phyloP scores from a whole-genome alignment of 1,284 basidiomycete species.

The Cryptococcus sp. region DNA sequence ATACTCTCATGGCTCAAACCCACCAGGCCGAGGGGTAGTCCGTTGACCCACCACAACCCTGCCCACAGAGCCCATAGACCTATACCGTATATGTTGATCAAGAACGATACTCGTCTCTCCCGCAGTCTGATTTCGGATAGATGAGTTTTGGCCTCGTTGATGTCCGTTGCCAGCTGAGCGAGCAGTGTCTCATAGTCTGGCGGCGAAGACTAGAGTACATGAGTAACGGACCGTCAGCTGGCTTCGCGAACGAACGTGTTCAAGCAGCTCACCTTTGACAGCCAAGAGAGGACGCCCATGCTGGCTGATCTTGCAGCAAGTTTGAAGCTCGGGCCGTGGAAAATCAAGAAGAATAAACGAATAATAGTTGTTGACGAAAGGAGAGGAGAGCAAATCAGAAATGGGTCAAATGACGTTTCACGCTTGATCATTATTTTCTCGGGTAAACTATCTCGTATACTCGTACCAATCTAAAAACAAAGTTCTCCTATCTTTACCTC shows the following conservation, averaged over 20 bases:
- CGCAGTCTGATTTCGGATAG: conserved; percentile 85
- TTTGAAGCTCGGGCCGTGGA: not conserved
- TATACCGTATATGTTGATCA: conserved; percentile 80
- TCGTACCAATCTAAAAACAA: no score
- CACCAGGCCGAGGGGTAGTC: conserved; percentile 59
- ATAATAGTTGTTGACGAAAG: not conserved
- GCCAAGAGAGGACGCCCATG: conserved; percentile 50
- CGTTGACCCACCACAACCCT: conserved; percentile 74
- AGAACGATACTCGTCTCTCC: conserved; percentile 75
- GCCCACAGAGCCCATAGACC: conserved; percentile 78
- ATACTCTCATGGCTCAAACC: conserved; percentile 37
- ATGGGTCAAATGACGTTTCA: no score
- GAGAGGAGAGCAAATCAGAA: no score
- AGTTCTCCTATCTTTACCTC: no score
- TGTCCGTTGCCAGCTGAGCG: conserved; percentile 54
- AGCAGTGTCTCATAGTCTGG: conserved; percentile 59
- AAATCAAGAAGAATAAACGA: not conserved
- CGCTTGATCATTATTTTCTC: no score
- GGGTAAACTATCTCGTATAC: not conserved
- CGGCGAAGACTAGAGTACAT: conserved; percentile 35
- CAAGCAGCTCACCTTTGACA: conserved; percentile 29
- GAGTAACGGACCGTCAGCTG: not conserved
- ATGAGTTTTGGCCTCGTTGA: conserved; percentile 63
- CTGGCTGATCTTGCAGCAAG: not conserved
- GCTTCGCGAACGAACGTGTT: not conserved